Base-by-base conservation (phyloP, 106 monocot genomes). In the Dendrobium nobile region DNA sequence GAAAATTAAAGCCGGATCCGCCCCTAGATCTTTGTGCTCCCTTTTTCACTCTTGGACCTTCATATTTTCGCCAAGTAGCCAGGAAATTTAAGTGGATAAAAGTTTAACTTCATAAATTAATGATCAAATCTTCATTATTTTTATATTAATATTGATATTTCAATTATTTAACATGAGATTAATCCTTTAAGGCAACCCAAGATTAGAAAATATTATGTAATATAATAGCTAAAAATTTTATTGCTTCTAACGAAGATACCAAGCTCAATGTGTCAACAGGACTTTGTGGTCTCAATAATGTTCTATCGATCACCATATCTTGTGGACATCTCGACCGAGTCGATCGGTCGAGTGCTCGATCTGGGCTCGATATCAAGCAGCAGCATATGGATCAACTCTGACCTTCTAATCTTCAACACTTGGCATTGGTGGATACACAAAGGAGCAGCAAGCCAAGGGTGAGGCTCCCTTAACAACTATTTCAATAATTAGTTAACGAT, bases 401-500 rank as follows among this genome's bases (percentile, higher is more conserved):
- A 92, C 82, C 18, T 89, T 55, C 82, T 92, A 8, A 87, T 92
- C 85, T 92, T 92, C 85, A 92, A 92, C 87, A 85, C 92, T 7
- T 85, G 89, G 87, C 92, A 92, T 64, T 90, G 89, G 89, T 90
- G 89, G 89, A 41, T 82, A 41, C 82, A 80, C 78, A 80, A 42
- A 1, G 89, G 89, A 9, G 67, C 67, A 17, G 76, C 47, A 9
- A 76, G 76, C 76, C 76, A 76, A 51, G 76, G 76, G 76, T 76
- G 19, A 44, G 74, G 20, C 7, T 20, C 77, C 48, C 40, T 84
- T 77, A 68, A 72, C 82, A 84, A 19, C 13, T 18, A 58, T 58
- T 4, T 51, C 13, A 51, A 51, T 51, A 24, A 61, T 22, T n/a
- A 82, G 28, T 5, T 22, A 22, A 18, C 4, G 27, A 48, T 27